Conservation (phyloP, 1,139 yeast genomes). For the Zygosaccharomyces pseudobailii region DNA sequence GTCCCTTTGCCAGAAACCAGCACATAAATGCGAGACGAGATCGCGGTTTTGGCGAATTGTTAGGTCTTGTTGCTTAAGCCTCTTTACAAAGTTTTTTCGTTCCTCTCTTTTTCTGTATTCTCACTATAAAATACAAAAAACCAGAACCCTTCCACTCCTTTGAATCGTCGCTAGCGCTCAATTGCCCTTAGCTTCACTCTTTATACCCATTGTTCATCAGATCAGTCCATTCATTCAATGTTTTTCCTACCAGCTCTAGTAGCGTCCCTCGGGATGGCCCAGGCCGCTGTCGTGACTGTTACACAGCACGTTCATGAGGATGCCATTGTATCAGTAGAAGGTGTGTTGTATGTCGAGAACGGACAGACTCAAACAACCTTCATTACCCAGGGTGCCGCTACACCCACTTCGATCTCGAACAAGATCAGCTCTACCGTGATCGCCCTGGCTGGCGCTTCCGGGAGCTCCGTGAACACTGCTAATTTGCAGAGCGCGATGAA, state of each 20-base stretch:
- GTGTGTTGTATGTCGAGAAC: conserved; percentile 26
- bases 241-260: conserved; percentile 1
- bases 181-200: neutral
- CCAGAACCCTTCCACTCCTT: neutral
- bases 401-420: conserved; percentile 14
- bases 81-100: neutral
- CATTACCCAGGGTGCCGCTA: conserved; percentile 21
- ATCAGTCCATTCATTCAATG: neutral
- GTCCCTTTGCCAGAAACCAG: neutral
- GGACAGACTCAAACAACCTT: conserved; percentile 30
- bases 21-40: neutral
- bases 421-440: conserved; percentile 20
- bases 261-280: conserved; percentile 29
- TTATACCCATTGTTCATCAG: neutral
- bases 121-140: neutral
- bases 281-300: conserved; percentile 36
- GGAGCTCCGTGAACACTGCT: neutral
- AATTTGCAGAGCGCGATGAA: neutral
- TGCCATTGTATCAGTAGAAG: conserved; percentile 28
- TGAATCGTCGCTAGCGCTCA: neutral
- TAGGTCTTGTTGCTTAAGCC: neutral
- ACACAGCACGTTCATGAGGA: conserved; percentile 30
- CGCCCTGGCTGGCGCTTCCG: conserved; percentile 12
- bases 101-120: neutral
- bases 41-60: neutral